phyloP scores from a whole-genome alignment of 2,329 filamentous ascomycete genomes.

The Escovopsis sp. region DNA sequence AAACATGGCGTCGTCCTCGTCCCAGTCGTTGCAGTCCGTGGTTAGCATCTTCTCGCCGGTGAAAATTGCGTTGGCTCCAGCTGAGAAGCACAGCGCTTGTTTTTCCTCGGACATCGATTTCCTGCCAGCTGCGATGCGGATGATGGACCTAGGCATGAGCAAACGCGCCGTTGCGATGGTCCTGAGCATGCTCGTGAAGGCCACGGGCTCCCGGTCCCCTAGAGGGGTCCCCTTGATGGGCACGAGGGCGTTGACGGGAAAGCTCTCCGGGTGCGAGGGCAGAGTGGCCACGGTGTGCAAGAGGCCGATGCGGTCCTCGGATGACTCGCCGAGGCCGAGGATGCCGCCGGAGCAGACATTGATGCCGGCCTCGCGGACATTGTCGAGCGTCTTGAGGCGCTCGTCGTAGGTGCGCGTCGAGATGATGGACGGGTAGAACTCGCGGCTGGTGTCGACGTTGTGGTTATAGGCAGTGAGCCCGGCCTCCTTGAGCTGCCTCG shows the following conservation, averaged over 20 bases:
- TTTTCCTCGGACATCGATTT: slow-evolving; percentile 79
- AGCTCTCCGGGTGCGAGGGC: slow-evolving; percentile 72
- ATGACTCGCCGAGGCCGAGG: slow-evolving; percentile 66
- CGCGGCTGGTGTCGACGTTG: slow-evolving; percentile 80
- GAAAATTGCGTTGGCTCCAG: slow-evolving; percentile 87
- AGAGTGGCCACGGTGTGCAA: slow-evolving; percentile 71
- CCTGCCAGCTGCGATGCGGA: slow-evolving; percentile 71
- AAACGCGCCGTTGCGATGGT: slow-evolving; percentile 75
- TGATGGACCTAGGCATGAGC: slow-evolving; percentile 73
- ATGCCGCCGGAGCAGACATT: slow-evolving; percentile 87
- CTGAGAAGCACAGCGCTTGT: slow-evolving; percentile 79
- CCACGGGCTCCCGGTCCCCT: slow-evolving; percentile 56
- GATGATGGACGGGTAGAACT: slow-evolving; percentile 79
- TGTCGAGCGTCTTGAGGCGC: slow-evolving; percentile 60
- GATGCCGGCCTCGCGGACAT: slow-evolving; percentile 75
- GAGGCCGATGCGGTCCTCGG: slow-evolving; percentile 67
- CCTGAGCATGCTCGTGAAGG: slow-evolving; percentile 64
- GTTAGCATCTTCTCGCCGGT: slow-evolving; percentile 94
- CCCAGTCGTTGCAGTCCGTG: slow-evolving; percentile 82
- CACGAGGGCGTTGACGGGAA: slow-evolving; percentile 82
- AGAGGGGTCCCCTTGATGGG: slow-evolving; percentile 83
- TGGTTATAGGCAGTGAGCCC: slow-evolving; percentile 89
- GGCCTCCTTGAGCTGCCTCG: slow-evolving; percentile 66
- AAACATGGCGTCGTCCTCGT: slow-evolving; percentile 77
- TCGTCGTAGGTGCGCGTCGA: slow-evolving; percentile 80